Percentiles rank a stretch among this genome's conserved stretches.
phyloP scores from a whole-genome alignment of 805 yeast species.

The Candida sphagnicola region DNA sequence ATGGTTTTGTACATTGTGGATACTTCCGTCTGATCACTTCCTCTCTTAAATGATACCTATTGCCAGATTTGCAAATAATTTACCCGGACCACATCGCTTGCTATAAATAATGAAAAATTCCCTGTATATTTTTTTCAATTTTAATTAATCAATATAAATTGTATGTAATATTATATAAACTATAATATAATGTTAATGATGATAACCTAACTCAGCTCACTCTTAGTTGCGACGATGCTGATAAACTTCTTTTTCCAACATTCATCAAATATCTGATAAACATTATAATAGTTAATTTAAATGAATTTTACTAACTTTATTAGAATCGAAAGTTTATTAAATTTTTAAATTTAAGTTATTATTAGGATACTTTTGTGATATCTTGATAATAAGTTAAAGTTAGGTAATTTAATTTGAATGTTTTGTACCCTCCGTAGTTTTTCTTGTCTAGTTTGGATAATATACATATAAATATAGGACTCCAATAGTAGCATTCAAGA shows the following conservation, averaged over 20 bases:
- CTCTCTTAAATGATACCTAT: neutral
- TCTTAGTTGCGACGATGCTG: constrained; percentile 49
- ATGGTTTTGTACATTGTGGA: too few species aligned
- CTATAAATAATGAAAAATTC: neutral
- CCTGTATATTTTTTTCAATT: neutral
- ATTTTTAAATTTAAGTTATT: neutral
- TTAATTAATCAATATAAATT: too few species aligned
- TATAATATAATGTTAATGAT: constrained; percentile 29
- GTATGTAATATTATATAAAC: neutral
- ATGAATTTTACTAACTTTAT: constrained; percentile 2
- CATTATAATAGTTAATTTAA: neutral
- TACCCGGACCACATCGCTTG: neutral
- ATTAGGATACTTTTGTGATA: constrained; percentile 1
- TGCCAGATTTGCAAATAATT: neutral
- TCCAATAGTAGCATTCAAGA: too few species aligned
- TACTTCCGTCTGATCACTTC: neutral
- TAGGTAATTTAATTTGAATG: too few species aligned
- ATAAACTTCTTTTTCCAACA: constrained; percentile 48
- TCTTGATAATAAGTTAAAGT: neutral
- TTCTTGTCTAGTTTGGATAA: too few species aligned
- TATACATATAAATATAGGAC: too few species aligned
- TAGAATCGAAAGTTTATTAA: neutral
- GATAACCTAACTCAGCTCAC: constrained; percentile 59
- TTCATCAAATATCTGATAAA: constrained; percentile 36
- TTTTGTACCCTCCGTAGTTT: too few species aligned